Evolutionary conservation across 2,329 filamentous ascomycete species (phyloP).

Genomic region (Venturia asperata): DNA sequence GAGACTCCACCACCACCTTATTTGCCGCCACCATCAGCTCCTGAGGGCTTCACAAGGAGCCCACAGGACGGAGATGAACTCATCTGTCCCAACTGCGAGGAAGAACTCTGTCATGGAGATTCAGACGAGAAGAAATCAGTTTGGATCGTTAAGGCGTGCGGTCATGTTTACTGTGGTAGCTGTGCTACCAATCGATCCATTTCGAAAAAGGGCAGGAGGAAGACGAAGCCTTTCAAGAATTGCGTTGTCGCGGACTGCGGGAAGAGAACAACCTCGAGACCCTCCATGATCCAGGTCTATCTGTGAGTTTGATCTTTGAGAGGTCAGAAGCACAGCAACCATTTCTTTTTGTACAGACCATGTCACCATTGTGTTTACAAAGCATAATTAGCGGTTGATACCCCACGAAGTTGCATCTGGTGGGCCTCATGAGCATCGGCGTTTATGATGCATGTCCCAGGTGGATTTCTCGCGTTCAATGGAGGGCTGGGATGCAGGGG

Average conservation of each 20-base stretch:
- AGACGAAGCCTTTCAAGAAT: conserved; percentile 35
- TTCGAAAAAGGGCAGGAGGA: conserved; percentile 35
- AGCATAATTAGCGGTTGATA: conserved; percentile 1
- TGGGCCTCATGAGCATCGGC: conserved; percentile 1
- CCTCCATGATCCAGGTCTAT: conserved; percentile 37
- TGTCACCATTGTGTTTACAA: background rate
- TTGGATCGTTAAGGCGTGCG: conserved; percentile 85
- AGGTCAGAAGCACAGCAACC: background rate
- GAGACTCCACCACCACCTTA: conserved; percentile 27
- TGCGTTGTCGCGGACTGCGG: conserved; percentile 42
- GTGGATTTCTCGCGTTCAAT: background rate
- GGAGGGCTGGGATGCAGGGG: background rate
- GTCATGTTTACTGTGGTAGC: conserved; percentile 66
- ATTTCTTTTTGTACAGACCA: background rate
- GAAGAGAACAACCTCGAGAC: conserved; percentile 29
- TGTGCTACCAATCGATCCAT: conserved; percentile 39
- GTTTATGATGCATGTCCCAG: background rate
- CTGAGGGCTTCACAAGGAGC: conserved; percentile 72
- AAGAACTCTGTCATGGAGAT: conserved; percentile 72
- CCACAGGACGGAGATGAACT: conserved; percentile 65
- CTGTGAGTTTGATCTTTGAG: conserved; percentile 24
- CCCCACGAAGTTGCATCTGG: background rate
- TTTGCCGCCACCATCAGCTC: conserved; percentile 50
- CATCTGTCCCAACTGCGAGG: conserved; percentile 78
- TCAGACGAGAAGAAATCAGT: conserved; percentile 69